Conservation (phyloP, 768 basidiomycete species). For the Mycena kentingensis region DNA sequence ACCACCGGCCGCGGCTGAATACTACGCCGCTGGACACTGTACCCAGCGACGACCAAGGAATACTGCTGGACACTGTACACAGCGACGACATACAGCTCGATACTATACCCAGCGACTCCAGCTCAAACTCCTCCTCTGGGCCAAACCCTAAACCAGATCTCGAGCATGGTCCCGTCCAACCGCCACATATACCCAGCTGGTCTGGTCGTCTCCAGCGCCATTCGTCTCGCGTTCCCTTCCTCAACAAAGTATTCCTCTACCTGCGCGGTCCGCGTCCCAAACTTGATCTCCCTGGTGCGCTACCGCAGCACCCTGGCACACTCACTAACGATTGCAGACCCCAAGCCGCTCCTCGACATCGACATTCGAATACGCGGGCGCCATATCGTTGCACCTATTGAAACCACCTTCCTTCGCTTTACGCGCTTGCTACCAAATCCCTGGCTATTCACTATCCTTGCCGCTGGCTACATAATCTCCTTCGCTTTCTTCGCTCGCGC, state of each 20-base stretch:
- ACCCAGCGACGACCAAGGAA: no score
- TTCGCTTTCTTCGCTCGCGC: slow-evolving; percentile 73
- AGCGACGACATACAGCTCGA: background rate
- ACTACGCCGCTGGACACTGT: no score
- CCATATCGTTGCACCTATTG: slow-evolving; percentile 49
- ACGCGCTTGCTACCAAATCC: slow-evolving; percentile 55
- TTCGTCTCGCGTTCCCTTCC: slow-evolving; percentile 21
- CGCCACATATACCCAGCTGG: slow-evolving; percentile 23
- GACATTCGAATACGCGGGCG: slow-evolving; percentile 40
- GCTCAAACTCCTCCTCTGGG: slow-evolving; percentile 1
- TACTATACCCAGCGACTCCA: background rate
- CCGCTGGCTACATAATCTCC: slow-evolving; percentile 64
- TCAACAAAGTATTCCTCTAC: slow-evolving; percentile 35
- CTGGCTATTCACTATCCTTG: slow-evolving; percentile 58
- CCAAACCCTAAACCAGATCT: background rate
- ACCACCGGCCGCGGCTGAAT: no score
- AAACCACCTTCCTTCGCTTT: slow-evolving; percentile 51
- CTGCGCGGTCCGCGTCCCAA: slow-evolving; percentile 64
- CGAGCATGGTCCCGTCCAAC: slow-evolving; percentile 10
- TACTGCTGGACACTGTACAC: background rate
- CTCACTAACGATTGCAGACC: slow-evolving; percentile 39
- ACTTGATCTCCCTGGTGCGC: slow-evolving; percentile 50
- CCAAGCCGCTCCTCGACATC: slow-evolving; percentile 56
- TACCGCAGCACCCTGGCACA: slow-evolving; percentile 1
- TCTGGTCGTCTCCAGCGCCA: slow-evolving; percentile 18